Base-by-base conservation (phyloP, 345 rosid genomes). In the Lepidium aucheri region DNA sequence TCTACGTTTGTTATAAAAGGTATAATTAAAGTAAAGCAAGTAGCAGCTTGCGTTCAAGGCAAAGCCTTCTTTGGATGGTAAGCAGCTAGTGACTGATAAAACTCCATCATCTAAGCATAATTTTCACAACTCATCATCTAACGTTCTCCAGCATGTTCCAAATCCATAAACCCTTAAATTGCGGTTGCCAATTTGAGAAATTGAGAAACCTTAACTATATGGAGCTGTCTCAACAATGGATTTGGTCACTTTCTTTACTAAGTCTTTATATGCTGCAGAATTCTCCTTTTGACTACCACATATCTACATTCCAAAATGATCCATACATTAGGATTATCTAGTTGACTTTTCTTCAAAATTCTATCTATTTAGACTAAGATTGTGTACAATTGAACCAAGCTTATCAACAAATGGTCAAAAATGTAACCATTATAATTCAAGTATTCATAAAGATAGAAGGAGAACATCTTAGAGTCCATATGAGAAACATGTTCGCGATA, bases 41-140 rank as follows among this genome's bases (percentile, higher is more conserved):
- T 78, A 78, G 50, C 89, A 84, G 18, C 89, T 84, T 12, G 83
- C 68, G 33, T 74, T 72, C 42, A 82, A 53, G 16, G 75, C 84
- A n/a, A 78, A 78, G n/a, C 73, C 84, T 63, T 84, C 82, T 0
- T 57, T 58, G 3, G 79, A 51, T 5, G 79, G 83, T 35, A 76
- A 67, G 76, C 89, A 84, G 30, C 62, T 41, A 6, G 62, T 38
- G n/a, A 77, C 62, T 13, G 77, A 38, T 4, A 46, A 7, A 18
- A 75, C 76, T 10, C 82, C 86, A 24, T 70, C 53, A 2, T 53
- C 47, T 39, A 84, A 72, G 74, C 89, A 84, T 3, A 51, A 3
- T 8, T 66, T 35, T 35, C 86, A 82, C 32, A 74, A 16, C 9
- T 78, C 68, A 0, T 18, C 24, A 40, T 78, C 80, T 60, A 82